Evolutionary conservation across 768 basidiomycete species (phyloP).

Genomic region (Guyanaporus albipodus): DNA sequence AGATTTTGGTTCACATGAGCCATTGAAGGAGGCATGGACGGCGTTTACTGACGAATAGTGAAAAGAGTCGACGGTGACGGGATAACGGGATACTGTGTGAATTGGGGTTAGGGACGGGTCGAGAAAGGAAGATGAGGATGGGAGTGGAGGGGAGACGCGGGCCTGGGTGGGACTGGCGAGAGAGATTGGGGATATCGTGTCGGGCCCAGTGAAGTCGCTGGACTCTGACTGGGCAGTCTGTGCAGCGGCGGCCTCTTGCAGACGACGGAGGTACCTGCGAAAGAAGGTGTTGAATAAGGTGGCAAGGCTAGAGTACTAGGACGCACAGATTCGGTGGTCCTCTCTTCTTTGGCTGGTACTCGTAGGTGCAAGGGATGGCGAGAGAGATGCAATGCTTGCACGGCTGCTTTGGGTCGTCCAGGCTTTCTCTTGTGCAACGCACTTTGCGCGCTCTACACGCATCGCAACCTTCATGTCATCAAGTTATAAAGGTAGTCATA

Average conservation of each 20-base stretch:
- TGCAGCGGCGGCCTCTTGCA: constrained; percentile 66
- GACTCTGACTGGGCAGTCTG: constrained; percentile 31
- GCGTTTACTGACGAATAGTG: constrained; percentile 44
- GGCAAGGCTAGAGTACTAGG: no score
- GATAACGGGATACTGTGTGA: constrained; percentile 52
- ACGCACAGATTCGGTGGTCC: constrained; percentile 90
- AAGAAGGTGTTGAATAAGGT: background rate
- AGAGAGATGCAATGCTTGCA: constrained; percentile 88
- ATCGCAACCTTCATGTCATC: constrained; percentile 70
- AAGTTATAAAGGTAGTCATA: constrained; percentile 19
- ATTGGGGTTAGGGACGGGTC: constrained; percentile 46
- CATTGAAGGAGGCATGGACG: constrained; percentile 35
- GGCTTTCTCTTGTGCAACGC: constrained; percentile 75
- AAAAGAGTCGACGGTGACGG: constrained; percentile 66
- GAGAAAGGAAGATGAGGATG: constrained; percentile 39
- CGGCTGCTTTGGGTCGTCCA: constrained; percentile 69
- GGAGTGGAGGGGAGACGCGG: constrained; percentile 43
- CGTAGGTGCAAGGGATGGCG: constrained; percentile 82
- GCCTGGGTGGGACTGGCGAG: constrained; percentile 47
- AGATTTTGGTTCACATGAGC: constrained; percentile 39
- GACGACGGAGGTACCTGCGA: constrained; percentile 66
- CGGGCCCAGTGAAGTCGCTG: constrained; percentile 35
- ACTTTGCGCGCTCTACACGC: constrained; percentile 86
- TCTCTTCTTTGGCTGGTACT: constrained; percentile 91
- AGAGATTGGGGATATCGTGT: constrained; percentile 42